A percentile compares a stretch with the other conserved stretches of the same genome.
phyloP scores from a whole-genome alignment of 2,329 filamentous ascomycete species.

The Fusarium tuaranense region DNA sequence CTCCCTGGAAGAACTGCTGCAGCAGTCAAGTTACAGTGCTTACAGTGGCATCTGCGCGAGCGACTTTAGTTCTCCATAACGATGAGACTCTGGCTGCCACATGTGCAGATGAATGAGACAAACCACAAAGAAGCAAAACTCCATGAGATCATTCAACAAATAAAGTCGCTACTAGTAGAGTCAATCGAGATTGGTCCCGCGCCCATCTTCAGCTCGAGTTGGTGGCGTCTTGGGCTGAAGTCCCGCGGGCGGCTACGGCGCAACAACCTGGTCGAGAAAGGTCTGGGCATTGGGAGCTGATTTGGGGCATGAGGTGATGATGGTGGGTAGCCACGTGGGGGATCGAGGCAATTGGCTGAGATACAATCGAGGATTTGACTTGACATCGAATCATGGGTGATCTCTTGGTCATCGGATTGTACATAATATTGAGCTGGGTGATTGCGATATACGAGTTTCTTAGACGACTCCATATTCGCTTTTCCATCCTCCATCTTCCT shows the following conservation, averaged over 20 bases:
- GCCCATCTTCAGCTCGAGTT: background rate
- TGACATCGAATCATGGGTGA: constrained; percentile 35
- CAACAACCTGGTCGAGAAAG: constrained; percentile 8
- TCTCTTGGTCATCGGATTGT: constrained; percentile 40
- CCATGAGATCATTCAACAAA: background rate
- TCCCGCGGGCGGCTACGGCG: constrained; percentile 11
- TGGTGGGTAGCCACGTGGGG: constrained; percentile 37
- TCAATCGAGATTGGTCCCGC: background rate
- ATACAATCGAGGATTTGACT: background rate
- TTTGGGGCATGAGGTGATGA: constrained; percentile 20
- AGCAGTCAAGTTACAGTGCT: constrained; percentile 31
- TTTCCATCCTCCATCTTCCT: background rate
- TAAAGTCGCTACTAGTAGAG: background rate
- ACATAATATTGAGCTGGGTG: background rate
- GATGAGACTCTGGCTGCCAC: background rate
- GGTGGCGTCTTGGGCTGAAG: constrained; percentile 23
- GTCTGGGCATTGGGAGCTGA: constrained; percentile 8
- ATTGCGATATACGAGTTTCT: background rate
- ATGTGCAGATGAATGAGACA: background rate
- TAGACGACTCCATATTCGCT: background rate
- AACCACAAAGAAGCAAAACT: background rate
- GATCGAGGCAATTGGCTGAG: constrained; percentile 21
- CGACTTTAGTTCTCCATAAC: background rate
- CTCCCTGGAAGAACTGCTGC: constrained; percentile 12
- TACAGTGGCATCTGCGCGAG: constrained; percentile 19